phyloP scores from a whole-genome alignment of 2,329 filamentous ascomycete genomes.

The Leptosphaerulina australis region DNA sequence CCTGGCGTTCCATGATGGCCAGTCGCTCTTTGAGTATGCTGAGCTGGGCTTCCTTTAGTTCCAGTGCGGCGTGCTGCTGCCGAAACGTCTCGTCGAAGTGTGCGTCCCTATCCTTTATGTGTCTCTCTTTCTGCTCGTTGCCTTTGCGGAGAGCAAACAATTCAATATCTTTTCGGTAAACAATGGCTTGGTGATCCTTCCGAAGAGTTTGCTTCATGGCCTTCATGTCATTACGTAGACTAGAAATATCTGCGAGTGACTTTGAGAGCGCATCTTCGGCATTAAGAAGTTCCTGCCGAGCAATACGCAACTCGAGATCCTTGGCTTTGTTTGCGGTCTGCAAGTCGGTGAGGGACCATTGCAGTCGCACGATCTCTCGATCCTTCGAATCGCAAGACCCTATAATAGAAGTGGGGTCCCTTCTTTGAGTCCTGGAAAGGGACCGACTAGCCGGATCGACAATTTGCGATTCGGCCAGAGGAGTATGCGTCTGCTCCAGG shows the following conservation, averaged over 20 bases:
- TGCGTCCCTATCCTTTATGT: slow-evolving; percentile 38
- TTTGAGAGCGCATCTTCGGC: slow-evolving; percentile 38
- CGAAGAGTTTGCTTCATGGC: slow-evolving; percentile 39
- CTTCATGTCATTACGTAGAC: slow-evolving; percentile 40
- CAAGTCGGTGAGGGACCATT: slow-evolving; percentile 31
- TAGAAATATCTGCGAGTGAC: slow-evolving; percentile 39
- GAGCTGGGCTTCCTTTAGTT: slow-evolving; percentile 41
- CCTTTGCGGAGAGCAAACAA: slow-evolving; percentile 46
- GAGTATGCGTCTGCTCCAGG: slow-evolving; percentile 26
- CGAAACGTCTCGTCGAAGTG: slow-evolving; percentile 34
- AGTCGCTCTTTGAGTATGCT: slow-evolving; percentile 39
- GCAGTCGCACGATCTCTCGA: slow-evolving; percentile 39
- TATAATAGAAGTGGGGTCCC: slow-evolving; percentile 14
- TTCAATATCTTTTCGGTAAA: slow-evolving; percentile 48
- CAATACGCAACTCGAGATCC: slow-evolving; percentile 33
- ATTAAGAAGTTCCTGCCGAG: slow-evolving; percentile 36
- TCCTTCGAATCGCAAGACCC: slow-evolving; percentile 29
- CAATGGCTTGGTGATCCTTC: slow-evolving; percentile 41
- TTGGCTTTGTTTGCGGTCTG: slow-evolving; percentile 37
- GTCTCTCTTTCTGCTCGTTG: slow-evolving; percentile 44
- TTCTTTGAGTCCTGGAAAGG: slow-evolving; percentile 14
- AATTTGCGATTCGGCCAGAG: slow-evolving; percentile 26
- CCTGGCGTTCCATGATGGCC: slow-evolving; percentile 31
- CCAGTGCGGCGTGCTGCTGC: slow-evolving; percentile 36
- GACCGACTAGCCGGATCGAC: slow-evolving; percentile 10